Evolutionary conservation across 139 green algal species (phyloP).

Genomic region (Protoeuglena noctilucae): DNA sequence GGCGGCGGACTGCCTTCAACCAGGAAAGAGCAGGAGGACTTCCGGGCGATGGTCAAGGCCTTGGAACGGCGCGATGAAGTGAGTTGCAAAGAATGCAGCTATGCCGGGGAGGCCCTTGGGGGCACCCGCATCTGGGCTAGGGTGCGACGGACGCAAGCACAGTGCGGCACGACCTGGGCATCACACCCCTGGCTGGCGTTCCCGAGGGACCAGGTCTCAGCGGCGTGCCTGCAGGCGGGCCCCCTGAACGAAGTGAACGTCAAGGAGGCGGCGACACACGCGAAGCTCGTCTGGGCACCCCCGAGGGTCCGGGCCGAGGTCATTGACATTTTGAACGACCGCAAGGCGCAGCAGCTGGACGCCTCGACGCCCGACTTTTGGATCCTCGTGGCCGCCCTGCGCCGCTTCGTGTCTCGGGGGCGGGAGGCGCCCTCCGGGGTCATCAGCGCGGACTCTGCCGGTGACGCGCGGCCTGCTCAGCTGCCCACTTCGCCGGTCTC

Average conservation of each 20-base stretch:
- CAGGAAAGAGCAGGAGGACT: conserved; percentile 33
- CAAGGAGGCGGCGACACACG: conserved; percentile 55
- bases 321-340: neutral
- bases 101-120: no score
- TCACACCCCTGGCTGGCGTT: conserved; percentile 1
- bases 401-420: no score
- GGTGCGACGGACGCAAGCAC: neutral
- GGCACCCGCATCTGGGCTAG: no score
- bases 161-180: neutral
- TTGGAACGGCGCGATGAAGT: conserved; percentile 8
- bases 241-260: conserved; percentile 8
- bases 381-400: conserved; percentile 58
- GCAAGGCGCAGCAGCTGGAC: neutral
- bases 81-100: no score
- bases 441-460: no score
- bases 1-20: conserved; percentile 26
- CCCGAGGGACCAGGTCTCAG: no score
- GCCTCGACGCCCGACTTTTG: conserved; percentile 42
- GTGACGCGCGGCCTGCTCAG: no score
- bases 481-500: no score
- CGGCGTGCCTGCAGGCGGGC: neutral
- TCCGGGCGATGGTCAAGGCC: conserved; percentile 39
- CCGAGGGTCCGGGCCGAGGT: conserved; percentile 7
- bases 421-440: no score
- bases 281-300: conserved; percentile 56